These are phyloP conservation scores for Tympanopsis confertula DNA, from an alignment of 2,329 filamentous ascomycete species.

Conservation along the genomic window DNA sequence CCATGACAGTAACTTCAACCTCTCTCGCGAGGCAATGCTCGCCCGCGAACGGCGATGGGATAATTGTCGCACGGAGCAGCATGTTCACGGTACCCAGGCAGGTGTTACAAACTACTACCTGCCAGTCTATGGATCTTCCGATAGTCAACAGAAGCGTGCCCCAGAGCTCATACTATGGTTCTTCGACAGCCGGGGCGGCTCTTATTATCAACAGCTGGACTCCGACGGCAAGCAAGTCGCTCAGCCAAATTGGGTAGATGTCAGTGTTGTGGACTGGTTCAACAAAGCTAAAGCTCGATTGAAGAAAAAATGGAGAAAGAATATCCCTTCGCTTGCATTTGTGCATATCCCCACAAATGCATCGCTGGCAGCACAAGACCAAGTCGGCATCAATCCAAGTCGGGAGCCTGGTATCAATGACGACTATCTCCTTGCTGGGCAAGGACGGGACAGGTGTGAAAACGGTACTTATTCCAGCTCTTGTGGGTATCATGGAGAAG, in stretches of 20 bases:
- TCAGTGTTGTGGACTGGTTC: conserved; percentile 30
- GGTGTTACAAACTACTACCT: conserved; percentile 42
- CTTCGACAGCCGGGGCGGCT: conserved; percentile 36
- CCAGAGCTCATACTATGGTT: conserved; percentile 40
- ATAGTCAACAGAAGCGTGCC: conserved; percentile 5
- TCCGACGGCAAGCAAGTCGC: conserved; percentile 10
- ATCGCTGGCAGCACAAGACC: conserved; percentile 19
- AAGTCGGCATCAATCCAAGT: conserved; percentile 15
- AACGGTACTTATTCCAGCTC: conserved; percentile 10
- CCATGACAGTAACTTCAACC: conserved; percentile 45
- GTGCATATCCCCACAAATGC: conserved; percentile 38
- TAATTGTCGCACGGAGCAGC: conserved; percentile 26
- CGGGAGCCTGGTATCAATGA: conserved; percentile 32
- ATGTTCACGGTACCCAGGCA: conserved; percentile 19
- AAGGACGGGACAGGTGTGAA: conserved; percentile 27
- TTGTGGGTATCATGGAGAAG: conserved; percentile 28
- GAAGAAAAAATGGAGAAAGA: conserved; percentile 12
- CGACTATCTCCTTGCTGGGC: conserved; percentile 22
- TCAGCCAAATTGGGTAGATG: conserved; percentile 28
- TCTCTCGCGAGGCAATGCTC: conserved; percentile 27
- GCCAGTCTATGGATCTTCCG: conserved; percentile 25
- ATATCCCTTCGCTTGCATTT: conserved; percentile 38
- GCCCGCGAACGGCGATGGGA: conserved; percentile 21
- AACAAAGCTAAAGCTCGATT: conserved; percentile 14
- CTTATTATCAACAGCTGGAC: conserved; percentile 17